Percentiles rank a stretch among this genome's conserved stretches.
Evolutionary conservation across 306 rosid species (phyloP).

Genomic region (Rosa persica): DNA sequence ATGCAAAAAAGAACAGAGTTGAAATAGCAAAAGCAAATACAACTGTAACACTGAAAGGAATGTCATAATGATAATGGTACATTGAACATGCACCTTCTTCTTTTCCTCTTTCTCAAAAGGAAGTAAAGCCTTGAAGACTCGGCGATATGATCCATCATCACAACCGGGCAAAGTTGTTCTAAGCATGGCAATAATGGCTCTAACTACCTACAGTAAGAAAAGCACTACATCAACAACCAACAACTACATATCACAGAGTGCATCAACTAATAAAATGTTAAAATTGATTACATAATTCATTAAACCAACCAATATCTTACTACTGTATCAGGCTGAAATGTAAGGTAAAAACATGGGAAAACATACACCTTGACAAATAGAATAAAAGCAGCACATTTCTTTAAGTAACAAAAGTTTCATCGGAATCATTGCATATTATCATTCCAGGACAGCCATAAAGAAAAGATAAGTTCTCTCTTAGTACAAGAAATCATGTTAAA

Average conservation of each 20-base stretch:
- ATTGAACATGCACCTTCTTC: constrained; percentile 55
- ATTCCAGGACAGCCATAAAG: not conserved
- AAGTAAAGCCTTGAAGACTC: constrained; percentile 83
- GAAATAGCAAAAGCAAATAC: constrained; percentile 6
- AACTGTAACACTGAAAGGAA: constrained; percentile 22
- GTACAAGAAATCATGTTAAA: not conserved
- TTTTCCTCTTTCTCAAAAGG: constrained; percentile 82
- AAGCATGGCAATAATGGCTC: constrained; percentile 79
- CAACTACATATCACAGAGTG: not conserved
- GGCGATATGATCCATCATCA: constrained; percentile 68
- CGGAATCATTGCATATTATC: not conserved
- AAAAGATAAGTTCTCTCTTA: not conserved
- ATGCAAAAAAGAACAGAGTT: constrained; percentile 18
- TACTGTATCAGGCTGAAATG: not conserved
- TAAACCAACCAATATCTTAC: not conserved
- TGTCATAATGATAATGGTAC: not conserved
- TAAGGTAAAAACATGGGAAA: not conserved
- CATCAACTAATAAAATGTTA: not conserved
- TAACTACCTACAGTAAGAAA: constrained; percentile 64
- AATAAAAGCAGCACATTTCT: not conserved
- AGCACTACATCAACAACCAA: constrained; percentile 17
- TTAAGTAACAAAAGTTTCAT: not conserved
- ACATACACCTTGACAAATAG: not conserved
- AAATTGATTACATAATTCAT: not conserved
- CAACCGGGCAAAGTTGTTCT: constrained; percentile 67